phyloP scores from a whole-genome alignment of 1,284 basidiomycete species.

The Tremellales sp. region DNA sequence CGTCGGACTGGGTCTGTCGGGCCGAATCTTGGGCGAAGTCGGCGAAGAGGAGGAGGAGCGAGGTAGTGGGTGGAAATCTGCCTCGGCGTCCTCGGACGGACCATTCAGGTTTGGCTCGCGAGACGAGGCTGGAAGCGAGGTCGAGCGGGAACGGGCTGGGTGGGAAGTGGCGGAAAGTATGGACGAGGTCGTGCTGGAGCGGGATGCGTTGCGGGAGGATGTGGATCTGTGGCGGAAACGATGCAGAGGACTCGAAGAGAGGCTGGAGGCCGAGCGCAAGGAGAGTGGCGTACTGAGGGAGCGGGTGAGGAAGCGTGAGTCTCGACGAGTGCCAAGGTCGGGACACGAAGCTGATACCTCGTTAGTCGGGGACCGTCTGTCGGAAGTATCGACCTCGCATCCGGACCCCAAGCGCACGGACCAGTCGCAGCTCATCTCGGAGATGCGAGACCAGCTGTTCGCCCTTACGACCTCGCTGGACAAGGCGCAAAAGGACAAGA shows the following conservation, averaged over 20 bases:
- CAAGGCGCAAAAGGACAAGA: constrained; percentile 16
- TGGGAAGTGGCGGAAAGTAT: constrained; percentile 11
- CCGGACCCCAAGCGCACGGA: neutral
- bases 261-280: constrained; percentile 34
- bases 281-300: constrained; percentile 32
- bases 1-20: constrained; percentile 26
- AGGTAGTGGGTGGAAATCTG: neutral
- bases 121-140: constrained; percentile 11
- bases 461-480: constrained; percentile 32
- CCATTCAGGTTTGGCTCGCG: constrained; percentile 2
- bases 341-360: neutral
- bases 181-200: constrained; percentile 43
- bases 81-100: too few species aligned
- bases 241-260: constrained; percentile 34
- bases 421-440: constrained; percentile 22
- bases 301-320: constrained; percentile 42
- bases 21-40: constrained; percentile 38
- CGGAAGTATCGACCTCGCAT: constrained; percentile 11
- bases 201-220: constrained; percentile 41
- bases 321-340: constrained; percentile 1
- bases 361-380: constrained; percentile 19
- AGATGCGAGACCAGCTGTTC: constrained; percentile 43
- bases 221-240: constrained; percentile 40
- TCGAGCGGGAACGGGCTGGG: constrained; percentile 20
- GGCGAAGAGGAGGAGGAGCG: constrained; percentile 35